Percentiles rank a stretch among this genome's conserved stretches.
These are phyloP conservation scores for Starmerella davenportii DNA, from an alignment of 805 yeast species.

Conservation along the genomic window DNA sequence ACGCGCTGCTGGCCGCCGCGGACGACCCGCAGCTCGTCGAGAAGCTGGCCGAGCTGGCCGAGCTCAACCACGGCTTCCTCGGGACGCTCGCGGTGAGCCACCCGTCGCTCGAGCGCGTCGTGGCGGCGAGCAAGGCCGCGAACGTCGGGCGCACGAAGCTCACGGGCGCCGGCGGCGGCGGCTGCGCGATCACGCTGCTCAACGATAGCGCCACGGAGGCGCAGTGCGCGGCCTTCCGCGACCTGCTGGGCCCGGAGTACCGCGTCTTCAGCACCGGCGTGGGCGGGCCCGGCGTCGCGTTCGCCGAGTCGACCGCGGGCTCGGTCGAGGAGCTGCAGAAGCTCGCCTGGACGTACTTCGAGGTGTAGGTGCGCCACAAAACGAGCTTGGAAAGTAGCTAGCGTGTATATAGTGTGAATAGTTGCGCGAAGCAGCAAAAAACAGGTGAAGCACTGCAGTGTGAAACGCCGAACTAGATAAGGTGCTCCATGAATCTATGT, in stretches of 20 bases:
- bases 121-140: slow-evolving; percentile 42
- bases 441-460: no score
- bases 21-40: slow-evolving; percentile 14
- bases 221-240: slow-evolving; percentile 12
- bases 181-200: slow-evolving; percentile 83
- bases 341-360: slow-evolving; percentile 8
- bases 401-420: no score
- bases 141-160: slow-evolving; percentile 73
- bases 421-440: no score
- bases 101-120: slow-evolving; percentile 68
- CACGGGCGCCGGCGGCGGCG: slow-evolving; percentile 99
- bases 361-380: no score
- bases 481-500: no score
- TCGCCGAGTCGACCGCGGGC: slow-evolving; percentile 2
- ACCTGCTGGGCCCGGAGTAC: slow-evolving; percentile 34
- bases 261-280: slow-evolving; percentile 61
- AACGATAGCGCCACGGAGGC: slow-evolving; percentile 26
- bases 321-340: neutral
- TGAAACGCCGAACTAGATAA: no score
- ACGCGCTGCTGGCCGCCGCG: slow-evolving; percentile 37
- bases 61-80: slow-evolving; percentile 73
- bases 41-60: slow-evolving; percentile 32
- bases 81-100: slow-evolving; percentile 83
- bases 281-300: slow-evolving; percentile 83
- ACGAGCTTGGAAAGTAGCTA: no score